Conservation (phyloP, 108 stramenopile species). For the Fistulifera pelliculosa region DNA sequence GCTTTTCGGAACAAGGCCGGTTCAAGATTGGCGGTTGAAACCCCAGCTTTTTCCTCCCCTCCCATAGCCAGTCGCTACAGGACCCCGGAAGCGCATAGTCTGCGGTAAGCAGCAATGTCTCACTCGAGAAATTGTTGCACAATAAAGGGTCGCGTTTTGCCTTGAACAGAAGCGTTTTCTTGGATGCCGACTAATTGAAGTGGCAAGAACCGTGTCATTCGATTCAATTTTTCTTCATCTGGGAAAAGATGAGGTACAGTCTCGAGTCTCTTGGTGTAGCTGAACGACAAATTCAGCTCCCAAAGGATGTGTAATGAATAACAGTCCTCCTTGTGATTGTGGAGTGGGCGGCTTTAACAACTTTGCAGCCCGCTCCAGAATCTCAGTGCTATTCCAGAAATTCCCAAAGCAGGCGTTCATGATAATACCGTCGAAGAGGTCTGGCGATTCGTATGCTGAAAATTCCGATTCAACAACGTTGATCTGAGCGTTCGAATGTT, state of each 20-base stretch:
- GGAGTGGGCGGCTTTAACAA: not conserved
- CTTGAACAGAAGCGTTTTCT: not conserved
- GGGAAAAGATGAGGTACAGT: conserved; percentile 25
- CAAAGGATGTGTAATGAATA: conserved; percentile 21
- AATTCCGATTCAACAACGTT: conserved; percentile 12
- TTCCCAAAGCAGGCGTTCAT: conserved; percentile 34
- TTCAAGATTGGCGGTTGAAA: conserved; percentile 88
- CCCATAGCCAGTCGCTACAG: conserved; percentile 73
- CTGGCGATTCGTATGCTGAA: conserved; percentile 6
- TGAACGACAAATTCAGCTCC: conserved; percentile 17
- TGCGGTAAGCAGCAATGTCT: conserved; percentile 4
- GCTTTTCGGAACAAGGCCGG: conserved; percentile 67
- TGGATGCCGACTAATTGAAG: not conserved
- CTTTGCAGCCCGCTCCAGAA: conserved; percentile 11
- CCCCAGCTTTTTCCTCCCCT: conserved; percentile 83
- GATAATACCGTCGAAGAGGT: conserved; percentile 14
- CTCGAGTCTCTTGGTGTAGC: conserved; percentile 13
- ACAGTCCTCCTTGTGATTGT: conserved; percentile 1
- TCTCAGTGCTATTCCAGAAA: conserved; percentile 9
- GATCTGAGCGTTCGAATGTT: conserved; percentile 12
- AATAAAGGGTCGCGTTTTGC: not conserved
- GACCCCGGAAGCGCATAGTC: conserved; percentile 44
- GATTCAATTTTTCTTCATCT: not conserved
- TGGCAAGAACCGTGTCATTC: not conserved
- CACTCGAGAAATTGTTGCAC: not conserved